Conservation (phyloP, 2,329 filamentous ascomycete species). For the Colletotrichum nymphaeae region DNA sequence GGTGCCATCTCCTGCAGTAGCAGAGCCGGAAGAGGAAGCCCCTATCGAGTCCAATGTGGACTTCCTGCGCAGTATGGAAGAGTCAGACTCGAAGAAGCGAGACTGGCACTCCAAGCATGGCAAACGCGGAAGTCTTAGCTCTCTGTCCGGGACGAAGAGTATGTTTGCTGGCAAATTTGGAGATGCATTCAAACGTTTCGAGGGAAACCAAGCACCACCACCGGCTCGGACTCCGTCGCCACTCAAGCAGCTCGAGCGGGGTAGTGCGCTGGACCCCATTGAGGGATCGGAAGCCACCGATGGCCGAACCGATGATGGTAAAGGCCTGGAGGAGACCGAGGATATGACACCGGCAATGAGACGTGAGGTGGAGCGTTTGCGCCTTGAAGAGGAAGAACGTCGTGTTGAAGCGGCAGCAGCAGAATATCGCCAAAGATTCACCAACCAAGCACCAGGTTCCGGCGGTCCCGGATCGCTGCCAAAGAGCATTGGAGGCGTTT, state of each 20-base stretch:
- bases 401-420: constrained; percentile 89
- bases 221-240: constrained; percentile 60
- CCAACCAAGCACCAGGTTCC: constrained; percentile 58
- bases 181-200: constrained; percentile 93
- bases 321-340: constrained; percentile 70
- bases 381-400: constrained; percentile 87
- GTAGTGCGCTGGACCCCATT: constrained; percentile 73
- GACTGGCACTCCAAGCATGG: constrained; percentile 65
- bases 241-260: constrained; percentile 57
- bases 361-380: constrained; percentile 86
- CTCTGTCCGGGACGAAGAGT: constrained; percentile 80
- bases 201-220: constrained; percentile 61
- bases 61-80: constrained; percentile 82
- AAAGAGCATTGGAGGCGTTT: constrained; percentile 68
- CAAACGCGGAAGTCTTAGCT: constrained; percentile 81
- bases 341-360: constrained; percentile 88
- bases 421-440: constrained; percentile 83
- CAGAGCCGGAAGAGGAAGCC: constrained; percentile 64
- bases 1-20: constrained; percentile 53
- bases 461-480: constrained; percentile 56
- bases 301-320: constrained; percentile 74
- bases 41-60: constrained; percentile 85
- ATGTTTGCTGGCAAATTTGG: constrained; percentile 91
- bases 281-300: constrained; percentile 81
- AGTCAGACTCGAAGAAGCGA: constrained; percentile 68